Base-by-base conservation (phyloP, 2,329 filamentous ascomycete genomes). In the Pseudogymnoascus sp. region DNA sequence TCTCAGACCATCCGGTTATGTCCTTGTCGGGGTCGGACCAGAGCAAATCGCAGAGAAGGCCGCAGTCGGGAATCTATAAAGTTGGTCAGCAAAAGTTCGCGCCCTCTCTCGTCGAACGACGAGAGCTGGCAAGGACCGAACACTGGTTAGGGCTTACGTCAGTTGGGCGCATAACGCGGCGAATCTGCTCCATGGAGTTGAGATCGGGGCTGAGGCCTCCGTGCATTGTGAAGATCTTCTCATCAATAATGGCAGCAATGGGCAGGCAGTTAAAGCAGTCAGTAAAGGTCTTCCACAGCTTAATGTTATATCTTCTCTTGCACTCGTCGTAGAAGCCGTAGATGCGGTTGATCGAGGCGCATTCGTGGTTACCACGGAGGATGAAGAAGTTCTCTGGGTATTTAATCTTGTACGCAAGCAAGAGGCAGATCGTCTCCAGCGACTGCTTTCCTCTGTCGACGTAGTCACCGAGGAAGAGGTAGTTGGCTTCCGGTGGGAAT, bases 181-280 rank as follows among this genome's bases (percentile, higher is more conserved):
- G 91, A 72, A 99, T 99, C 82, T 99, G 93, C 82, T 99, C 95
- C 95, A 99, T 99, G 36, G 93, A 97, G 84, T 97, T 97, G 69
- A 99, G 83, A 76, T 97, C 95, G 51, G 95, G 95, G 77, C 92
- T 97, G 73, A 99, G 81, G 74, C 95, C 95, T 75, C 95, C 95
- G 79, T 99, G 95, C 93, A 99, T 97, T 75, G 93, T 97, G 82
- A 99, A 97, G 75, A 99, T 99, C 88, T 97, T 99, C 83, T 97
- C 95, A 74, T 96, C 93, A 72, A 99, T 97, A 79, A 99, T 99
- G 70, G 95, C 93, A 64, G 93, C 95, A 77, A 99, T 97, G 59
- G 93, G 93, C 74, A 97, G 80, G 80, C 92, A 97, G 83, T 99
- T 99, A 86, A 99, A 99, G 84, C 93, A 97, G 77, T 99, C 93